Evolutionary conservation across 139 green algal species (phyloP).

Genomic region (Chlamydomonas schloesseri): DNA sequence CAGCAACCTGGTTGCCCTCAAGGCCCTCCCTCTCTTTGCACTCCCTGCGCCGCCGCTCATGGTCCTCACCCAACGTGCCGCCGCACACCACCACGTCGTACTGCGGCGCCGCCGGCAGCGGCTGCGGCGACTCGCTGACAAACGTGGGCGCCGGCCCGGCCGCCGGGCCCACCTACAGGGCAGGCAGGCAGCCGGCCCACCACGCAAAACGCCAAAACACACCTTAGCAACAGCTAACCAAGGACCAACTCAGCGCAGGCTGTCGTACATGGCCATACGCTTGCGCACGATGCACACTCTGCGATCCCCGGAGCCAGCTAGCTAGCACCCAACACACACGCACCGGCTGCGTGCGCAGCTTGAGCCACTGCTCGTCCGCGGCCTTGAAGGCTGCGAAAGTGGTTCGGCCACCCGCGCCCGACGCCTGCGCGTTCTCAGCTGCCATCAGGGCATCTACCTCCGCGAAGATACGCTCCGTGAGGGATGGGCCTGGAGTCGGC

Average conservation of each 20-base stretch:
- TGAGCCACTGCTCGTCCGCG: constrained; percentile 79
- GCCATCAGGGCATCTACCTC: constrained; percentile 28
- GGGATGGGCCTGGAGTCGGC: neutral
- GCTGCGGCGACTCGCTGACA: constrained; percentile 50
- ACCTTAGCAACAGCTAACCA: too few relatives aligned
- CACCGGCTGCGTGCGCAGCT: constrained; percentile 61
- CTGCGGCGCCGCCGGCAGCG: constrained; percentile 40
- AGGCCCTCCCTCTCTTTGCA: neutral
- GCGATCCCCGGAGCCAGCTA: neutral
- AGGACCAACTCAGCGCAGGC: neutral
- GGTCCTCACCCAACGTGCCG: constrained; percentile 76
- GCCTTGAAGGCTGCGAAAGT: constrained; percentile 77
- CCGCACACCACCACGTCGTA: constrained; percentile 91
- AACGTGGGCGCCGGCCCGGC: constrained; percentile 66
- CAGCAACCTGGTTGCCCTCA: too few relatives aligned
- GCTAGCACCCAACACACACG: too few relatives aligned
- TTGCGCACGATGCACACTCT: too few relatives aligned
- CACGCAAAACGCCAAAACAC: too few relatives aligned
- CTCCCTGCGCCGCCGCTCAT: constrained; percentile 73
- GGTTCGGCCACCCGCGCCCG: constrained; percentile 81
- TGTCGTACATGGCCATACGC: neutral
- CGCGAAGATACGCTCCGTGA: constrained; percentile 55
- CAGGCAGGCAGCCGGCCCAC: neutral
- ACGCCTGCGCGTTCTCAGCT: constrained; percentile 46
- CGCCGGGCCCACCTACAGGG: constrained; percentile 20